Evolutionary conservation across 331 rosid species (phyloP).

Genomic region (Rosa hybrid): DNA sequence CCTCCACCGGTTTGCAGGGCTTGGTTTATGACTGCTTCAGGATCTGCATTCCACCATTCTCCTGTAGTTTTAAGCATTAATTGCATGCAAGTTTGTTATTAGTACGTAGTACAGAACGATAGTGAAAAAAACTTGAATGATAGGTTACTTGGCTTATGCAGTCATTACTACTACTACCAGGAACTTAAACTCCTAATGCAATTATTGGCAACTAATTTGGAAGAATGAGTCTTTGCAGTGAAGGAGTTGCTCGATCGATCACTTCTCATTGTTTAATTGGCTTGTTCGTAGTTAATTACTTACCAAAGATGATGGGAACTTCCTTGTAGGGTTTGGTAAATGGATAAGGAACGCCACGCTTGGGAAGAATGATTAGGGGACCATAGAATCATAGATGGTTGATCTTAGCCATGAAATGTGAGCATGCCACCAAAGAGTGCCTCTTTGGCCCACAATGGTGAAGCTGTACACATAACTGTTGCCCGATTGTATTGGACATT

Average conservation of each 20-base stretch:
- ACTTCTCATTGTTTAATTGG: too few relatives aligned
- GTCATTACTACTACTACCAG: too few relatives aligned
- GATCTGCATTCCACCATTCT: conserved; percentile 55
- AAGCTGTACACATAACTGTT: conserved; percentile 55
- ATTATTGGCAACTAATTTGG: too few relatives aligned
- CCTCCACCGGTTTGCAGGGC: conserved; percentile 58
- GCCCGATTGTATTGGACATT: conserved; percentile 58
- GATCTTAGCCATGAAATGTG: conserved; percentile 64
- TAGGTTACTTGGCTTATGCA: too few relatives aligned
- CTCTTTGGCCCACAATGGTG: conserved; percentile 61
- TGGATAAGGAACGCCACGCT: conserved; percentile 48
- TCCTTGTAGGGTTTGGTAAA: conserved; percentile 52
- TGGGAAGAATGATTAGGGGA: conserved; percentile 59
- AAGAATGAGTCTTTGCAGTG: too few relatives aligned
- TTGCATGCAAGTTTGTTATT: too few relatives aligned
- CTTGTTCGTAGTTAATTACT: not conserved
- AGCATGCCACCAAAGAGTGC: conserved; percentile 65
- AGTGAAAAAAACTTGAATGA: too few relatives aligned
- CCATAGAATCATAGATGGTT: conserved; percentile 61
- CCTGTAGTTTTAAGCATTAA: conserved; percentile 25
- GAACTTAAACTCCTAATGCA: too few relatives aligned
- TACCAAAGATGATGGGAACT: conserved; percentile 56
- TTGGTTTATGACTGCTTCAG: conserved; percentile 54
- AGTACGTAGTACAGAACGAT: too few relatives aligned
- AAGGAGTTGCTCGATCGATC: too few relatives aligned